Conservation (phyloP, 176 grass and related monocot genomes). For the Lolium multiflorum region DNA sequence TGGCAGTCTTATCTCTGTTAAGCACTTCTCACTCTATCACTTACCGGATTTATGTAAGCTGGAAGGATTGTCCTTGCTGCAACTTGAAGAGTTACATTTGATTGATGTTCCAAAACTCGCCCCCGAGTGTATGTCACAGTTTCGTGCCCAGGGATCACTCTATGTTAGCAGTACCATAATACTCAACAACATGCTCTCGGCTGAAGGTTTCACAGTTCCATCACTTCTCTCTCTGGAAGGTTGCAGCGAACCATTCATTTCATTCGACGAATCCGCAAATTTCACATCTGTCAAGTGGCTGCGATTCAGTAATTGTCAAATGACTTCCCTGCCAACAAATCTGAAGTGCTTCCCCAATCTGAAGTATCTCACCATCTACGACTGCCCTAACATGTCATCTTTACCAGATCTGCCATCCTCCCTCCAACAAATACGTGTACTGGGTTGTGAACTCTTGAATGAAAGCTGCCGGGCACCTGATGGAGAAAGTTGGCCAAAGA, state of each 20-base stretch:
- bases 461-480: too few relatives aligned
- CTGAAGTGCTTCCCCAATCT: not conserved
- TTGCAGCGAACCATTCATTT: not conserved
- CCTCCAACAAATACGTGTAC: too few relatives aligned
- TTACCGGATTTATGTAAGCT: too few relatives aligned
- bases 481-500: too few relatives aligned
- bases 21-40: too few relatives aligned
- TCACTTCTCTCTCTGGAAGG: not conserved
- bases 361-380: accelerated
- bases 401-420: too few relatives aligned
- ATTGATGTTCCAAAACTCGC: not conserved
- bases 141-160: not conserved
- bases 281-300: not conserved
- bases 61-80: too few relatives aligned
- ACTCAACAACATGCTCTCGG: not conserved
- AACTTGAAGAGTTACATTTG: too few relatives aligned
- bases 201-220: not conserved
- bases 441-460: too few relatives aligned
- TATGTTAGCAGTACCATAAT: not conserved
- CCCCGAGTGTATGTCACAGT: not conserved
- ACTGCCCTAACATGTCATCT: too few relatives aligned
- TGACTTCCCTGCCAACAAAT: not conserved
- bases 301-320: accelerated
- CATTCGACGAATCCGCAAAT: not conserved
- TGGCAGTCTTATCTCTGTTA: too few relatives aligned